phyloP scores from a whole-genome alignment of 2,329 filamentous ascomycete species.

The Dactylonectria estremocensis region DNA sequence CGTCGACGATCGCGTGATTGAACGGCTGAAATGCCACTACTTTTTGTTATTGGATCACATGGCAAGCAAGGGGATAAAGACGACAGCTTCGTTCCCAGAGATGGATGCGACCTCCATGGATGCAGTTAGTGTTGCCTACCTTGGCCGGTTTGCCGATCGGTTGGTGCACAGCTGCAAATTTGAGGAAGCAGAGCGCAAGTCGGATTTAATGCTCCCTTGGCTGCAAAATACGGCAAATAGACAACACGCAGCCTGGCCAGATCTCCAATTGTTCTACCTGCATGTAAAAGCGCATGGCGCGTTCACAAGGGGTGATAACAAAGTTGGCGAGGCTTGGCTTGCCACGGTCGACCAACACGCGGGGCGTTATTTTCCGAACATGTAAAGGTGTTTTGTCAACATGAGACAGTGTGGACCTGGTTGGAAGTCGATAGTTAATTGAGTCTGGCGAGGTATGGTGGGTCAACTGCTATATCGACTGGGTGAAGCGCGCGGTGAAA shows the following conservation, averaged over 20 bases:
- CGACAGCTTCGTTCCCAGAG: not conserved
- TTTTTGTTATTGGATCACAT: conserved; percentile 1
- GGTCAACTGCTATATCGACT: no score
- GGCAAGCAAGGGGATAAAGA: not conserved
- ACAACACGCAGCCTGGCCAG: not conserved
- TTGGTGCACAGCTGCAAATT: not conserved
- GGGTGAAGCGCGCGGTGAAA: no score
- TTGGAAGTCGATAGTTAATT: no score
- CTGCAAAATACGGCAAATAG: not conserved
- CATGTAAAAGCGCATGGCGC: not conserved
- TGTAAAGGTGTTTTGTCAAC: not conserved
- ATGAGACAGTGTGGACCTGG: no score
- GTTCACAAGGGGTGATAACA: not conserved
- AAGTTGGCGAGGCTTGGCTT: not conserved
- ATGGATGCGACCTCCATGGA: not conserved
- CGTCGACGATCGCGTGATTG: not conserved
- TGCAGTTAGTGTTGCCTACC: not conserved
- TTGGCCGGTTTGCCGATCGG: not conserved
- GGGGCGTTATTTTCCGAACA: not conserved
- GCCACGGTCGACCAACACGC: not conserved
- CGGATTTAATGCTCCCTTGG: not conserved
- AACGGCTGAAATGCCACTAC: not conserved
- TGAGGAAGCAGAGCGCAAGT: not conserved
- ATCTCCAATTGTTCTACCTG: not conserved
- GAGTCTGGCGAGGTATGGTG: no score